Base-by-base conservation (phyloP, 2,329 filamentous ascomycete genomes). In the Colletotrichum eleusines region DNA sequence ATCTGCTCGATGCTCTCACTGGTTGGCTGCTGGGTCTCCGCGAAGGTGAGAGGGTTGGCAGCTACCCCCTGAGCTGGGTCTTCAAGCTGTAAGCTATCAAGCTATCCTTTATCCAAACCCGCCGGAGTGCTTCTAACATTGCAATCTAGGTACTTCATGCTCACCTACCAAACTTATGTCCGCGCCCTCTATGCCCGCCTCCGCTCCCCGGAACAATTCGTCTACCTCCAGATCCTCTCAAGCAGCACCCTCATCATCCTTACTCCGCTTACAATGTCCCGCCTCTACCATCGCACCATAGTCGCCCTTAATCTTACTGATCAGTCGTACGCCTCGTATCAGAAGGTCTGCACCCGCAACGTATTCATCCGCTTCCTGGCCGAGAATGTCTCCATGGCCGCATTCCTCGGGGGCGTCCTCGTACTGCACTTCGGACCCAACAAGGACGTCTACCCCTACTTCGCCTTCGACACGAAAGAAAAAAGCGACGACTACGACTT, bases 111-210 rank as follows among this genome's bases (percentile, higher is more conserved):
- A 12, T 7, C 35, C 18, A 42, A 44, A 28, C 18, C 38, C n/a
- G 16, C 40, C 35, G n/a, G 35, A 40, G 14, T 16, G 26, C 8
- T 7, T 42, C 28, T 54, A 75, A 76, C 28, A 26, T 26, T 16
- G n/a, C 12, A 5, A 58, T 33, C 42, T 73, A 88, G 87, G 58
- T 91, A 91, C 78, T 91, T 91, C 77, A 89, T 89, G 83, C 80
- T 92, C 62, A 92, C 90, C 7, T 92, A 92, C 78, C 90, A 92
- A 79, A 92, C 90, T 5, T 92, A 92, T 79, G 90, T 92, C 16
- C 89, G 90, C 63, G 89, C 90, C 14, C 80, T 92, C 69, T 92
- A 92, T 77, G 90, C 90, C 18, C 89, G 90, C 23, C 86, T 92
- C 18, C 89, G 90, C 72, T 90, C 88, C 7, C 90, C 89, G 0